Conservation (phyloP, 805 yeast species). For the Hanseniaspora thailandica region DNA sequence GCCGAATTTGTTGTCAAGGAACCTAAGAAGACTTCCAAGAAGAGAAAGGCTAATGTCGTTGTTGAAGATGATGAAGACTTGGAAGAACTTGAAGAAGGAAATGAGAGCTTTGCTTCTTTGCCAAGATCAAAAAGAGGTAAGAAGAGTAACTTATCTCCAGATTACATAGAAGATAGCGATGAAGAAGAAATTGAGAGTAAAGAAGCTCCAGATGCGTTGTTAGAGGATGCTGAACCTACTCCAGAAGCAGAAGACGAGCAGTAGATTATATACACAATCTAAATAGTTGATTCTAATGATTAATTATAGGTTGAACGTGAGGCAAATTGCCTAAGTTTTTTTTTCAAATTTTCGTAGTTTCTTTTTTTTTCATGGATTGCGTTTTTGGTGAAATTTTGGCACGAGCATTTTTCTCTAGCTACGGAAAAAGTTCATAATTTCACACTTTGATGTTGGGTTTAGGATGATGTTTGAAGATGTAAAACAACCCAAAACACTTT, state of each 20-base stretch:
- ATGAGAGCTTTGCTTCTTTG: constrained; percentile 16
- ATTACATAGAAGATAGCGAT: constrained; percentile 36
- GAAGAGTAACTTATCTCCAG: constrained; percentile 28
- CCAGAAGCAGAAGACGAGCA: constrained; percentile 18
- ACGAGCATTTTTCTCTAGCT: no score
- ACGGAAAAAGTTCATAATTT: not conserved
- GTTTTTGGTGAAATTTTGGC: no score
- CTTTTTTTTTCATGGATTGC: not conserved
- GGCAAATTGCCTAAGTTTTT: not conserved
- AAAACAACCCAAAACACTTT: no score
- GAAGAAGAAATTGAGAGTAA: constrained; percentile 23
- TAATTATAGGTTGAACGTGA: no score
- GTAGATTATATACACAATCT: constrained; percentile 16
- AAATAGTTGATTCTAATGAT: constrained; percentile 16
- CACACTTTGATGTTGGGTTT: not conserved
- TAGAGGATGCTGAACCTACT: constrained; percentile 19
- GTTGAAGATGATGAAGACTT: constrained; percentile 32
- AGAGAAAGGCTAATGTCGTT: constrained; percentile 36
- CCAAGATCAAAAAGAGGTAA: constrained; percentile 23
- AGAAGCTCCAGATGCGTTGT: constrained; percentile 8
- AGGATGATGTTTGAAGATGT: no score
- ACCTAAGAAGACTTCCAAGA: constrained; percentile 28
- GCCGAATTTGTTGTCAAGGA: constrained; percentile 25
- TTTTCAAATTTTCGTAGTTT: not conserved
- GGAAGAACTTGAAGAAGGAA: constrained; percentile 17